Conservation (phyloP, 2,329 filamentous ascomycete species). For the Didymella keratinophila region DNA sequence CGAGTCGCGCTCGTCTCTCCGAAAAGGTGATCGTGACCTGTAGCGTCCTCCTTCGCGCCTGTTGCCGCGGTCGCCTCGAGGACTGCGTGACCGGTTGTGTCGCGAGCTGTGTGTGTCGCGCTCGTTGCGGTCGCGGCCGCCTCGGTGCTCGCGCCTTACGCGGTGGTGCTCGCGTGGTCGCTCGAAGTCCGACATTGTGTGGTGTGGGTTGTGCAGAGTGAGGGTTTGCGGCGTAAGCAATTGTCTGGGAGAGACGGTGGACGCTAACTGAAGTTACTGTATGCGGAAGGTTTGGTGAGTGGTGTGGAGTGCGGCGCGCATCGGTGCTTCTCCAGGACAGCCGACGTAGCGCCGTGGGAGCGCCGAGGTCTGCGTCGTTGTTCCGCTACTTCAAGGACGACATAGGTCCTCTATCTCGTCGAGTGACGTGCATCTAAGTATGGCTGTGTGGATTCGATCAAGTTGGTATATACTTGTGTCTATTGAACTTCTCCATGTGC, state of each 20-base stretch:
- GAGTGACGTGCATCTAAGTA: background rate
- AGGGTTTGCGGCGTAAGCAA: background rate
- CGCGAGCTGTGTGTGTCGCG: constrained; percentile 35
- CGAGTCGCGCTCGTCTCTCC: constrained; percentile 31
- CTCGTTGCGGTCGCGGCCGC: constrained; percentile 27
- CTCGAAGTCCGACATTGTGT: constrained; percentile 37
- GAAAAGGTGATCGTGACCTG: constrained; percentile 40
- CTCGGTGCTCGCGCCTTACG: constrained; percentile 34
- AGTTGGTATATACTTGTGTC: background rate
- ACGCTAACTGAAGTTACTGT: background rate
- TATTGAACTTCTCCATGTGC: background rate
- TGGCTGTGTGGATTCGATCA: background rate
- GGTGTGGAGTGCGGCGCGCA: background rate
- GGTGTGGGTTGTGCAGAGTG: background rate
- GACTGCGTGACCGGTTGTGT: constrained; percentile 46
- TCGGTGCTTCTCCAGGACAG: background rate
- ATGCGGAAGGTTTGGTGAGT: constrained; percentile 7
- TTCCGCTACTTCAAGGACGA: too few species aligned
- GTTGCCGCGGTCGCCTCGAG: constrained; percentile 41
- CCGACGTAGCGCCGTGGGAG: background rate
- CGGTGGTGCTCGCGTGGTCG: constrained; percentile 35
- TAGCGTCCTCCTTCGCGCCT: constrained; percentile 33
- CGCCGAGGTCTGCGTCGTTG: background rate
- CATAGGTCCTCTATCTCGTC: background rate
- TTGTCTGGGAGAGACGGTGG: constrained; percentile 1